These are phyloP conservation scores for Aspergillus flavus DNA, from an alignment of 2,329 filamentous ascomycete genomes.

Conservation along the genomic window DNA sequence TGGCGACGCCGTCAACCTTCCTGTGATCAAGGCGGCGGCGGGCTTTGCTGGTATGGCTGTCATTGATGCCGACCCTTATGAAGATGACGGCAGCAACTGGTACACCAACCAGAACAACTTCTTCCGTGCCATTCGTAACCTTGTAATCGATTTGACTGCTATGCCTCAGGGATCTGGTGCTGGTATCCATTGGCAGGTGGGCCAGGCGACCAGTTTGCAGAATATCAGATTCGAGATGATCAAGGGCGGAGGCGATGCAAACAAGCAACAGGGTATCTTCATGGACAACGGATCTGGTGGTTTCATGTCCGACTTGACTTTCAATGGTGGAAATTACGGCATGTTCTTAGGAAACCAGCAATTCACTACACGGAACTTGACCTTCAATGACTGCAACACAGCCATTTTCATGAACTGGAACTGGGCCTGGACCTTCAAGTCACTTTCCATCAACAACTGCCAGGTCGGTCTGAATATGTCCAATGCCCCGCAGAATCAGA, in stretches of 20 bases:
- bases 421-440: constrained; percentile 84
- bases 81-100: constrained; percentile 68
- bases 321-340: constrained; percentile 79
- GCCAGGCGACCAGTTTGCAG: constrained; percentile 78
- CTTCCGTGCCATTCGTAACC: constrained; percentile 80
- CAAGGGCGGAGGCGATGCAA: constrained; percentile 63
- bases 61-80: constrained; percentile 86
- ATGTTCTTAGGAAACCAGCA: constrained; percentile 85
- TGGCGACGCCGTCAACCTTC: constrained; percentile 72
- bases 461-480: constrained; percentile 79
- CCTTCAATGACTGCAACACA: constrained; percentile 79
- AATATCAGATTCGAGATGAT: constrained; percentile 82
- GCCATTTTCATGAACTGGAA: constrained; percentile 91
- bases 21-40: constrained; percentile 72
- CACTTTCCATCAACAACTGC: constrained; percentile 72
- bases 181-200: constrained; percentile 83
- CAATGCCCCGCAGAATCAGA: constrained; percentile 64
- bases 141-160: constrained; percentile 73
- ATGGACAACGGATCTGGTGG: constrained; percentile 85
- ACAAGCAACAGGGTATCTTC: constrained; percentile 76
- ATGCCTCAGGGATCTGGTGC: constrained; percentile 64
- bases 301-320: constrained; percentile 79
- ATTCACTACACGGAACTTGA: constrained; percentile 81
- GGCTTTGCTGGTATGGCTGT: constrained; percentile 83
- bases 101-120: constrained; percentile 83